phyloP scores from a whole-genome alignment of 441 rosid species.

The Aquilaria agallochum region DNA sequence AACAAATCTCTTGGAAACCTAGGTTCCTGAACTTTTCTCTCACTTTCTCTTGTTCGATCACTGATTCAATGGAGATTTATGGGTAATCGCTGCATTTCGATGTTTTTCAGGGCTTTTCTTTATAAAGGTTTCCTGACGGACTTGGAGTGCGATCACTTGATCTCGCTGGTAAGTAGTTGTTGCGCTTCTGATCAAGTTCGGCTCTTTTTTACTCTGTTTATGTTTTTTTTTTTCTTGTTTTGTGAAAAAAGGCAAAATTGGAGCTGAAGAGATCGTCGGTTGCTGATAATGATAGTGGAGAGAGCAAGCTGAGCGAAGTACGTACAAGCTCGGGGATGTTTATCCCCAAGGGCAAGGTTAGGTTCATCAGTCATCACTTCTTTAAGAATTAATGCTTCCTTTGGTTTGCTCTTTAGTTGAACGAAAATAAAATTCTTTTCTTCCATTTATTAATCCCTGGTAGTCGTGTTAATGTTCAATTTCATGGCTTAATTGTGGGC shows the following conservation, averaged over 20 bases:
- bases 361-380: background rate
- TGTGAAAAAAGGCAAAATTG: conserved; percentile 53
- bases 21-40: conserved; percentile 41
- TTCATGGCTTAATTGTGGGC: too few species aligned
- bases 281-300: conserved; percentile 85
- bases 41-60: background rate
- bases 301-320: conserved; percentile 81
- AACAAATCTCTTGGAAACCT: conserved; percentile 85
- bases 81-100: background rate
- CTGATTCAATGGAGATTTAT: background rate
- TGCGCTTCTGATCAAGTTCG: background rate
- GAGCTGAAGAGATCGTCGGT: conserved; percentile 95
- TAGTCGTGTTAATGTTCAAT: too few species aligned
- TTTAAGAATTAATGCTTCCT: too few species aligned
- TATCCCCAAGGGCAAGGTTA: conserved; percentile 81
- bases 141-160: conserved; percentile 89
- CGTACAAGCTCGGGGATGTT: conserved; percentile 96
- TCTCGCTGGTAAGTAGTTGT: conserved; percentile 58
- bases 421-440: too few species aligned
- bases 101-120: conserved; percentile 68
- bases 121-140: conserved; percentile 89
- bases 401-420: too few species aligned
- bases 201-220: conserved; percentile 12
- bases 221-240: conserved; percentile 2
- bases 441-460: too few species aligned